Evolutionary conservation across 352 stramenopile species (phyloP).

Genomic region (Pythium phragmiticola): DNA sequence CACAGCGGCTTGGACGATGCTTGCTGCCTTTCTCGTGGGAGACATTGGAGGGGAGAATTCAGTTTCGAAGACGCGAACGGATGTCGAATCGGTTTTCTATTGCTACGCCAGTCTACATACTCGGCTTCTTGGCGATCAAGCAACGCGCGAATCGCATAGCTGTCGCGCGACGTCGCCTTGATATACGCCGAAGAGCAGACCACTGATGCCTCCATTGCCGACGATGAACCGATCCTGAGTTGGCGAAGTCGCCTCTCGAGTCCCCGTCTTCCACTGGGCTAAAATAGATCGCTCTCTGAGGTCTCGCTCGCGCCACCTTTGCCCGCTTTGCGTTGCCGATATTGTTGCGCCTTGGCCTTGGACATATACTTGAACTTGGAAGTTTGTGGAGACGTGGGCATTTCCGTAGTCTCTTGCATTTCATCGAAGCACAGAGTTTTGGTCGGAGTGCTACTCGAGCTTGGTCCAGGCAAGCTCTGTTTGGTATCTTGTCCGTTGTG

Average conservation of each 20-base stretch:
- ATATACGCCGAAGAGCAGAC: conserved; percentile 48
- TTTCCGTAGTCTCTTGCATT: neutral
- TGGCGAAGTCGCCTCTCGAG: too few relatives aligned
- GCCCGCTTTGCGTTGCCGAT: conserved; percentile 17
- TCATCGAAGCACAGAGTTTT: conserved; percentile 24
- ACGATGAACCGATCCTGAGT: too few relatives aligned
- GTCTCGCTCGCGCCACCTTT: neutral
- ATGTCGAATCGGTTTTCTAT: conserved; percentile 41
- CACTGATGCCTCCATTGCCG: conserved; percentile 54
- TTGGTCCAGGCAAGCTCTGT: neutral
- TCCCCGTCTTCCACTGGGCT: neutral
- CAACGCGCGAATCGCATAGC: conserved; percentile 44
- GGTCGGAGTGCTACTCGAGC: conserved; percentile 1
- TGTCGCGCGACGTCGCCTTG: conserved; percentile 34
- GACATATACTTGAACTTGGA: conserved; percentile 29
- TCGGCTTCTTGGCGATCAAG: conserved; percentile 49
- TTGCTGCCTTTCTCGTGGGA: neutral
- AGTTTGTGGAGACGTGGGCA: neutral
- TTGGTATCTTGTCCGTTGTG: neutral
- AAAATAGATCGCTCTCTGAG: conserved; percentile 21
- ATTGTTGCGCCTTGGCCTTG: conserved; percentile 26
- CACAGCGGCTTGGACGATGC: conserved; percentile 25
- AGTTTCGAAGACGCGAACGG: conserved; percentile 50
- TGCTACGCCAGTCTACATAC: conserved; percentile 42
- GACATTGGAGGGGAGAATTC: conserved; percentile 36